These are phyloP conservation scores for Daldinia concentrica DNA, from an alignment of 495 filamentous ascomycete species.

Conservation along the genomic window DNA sequence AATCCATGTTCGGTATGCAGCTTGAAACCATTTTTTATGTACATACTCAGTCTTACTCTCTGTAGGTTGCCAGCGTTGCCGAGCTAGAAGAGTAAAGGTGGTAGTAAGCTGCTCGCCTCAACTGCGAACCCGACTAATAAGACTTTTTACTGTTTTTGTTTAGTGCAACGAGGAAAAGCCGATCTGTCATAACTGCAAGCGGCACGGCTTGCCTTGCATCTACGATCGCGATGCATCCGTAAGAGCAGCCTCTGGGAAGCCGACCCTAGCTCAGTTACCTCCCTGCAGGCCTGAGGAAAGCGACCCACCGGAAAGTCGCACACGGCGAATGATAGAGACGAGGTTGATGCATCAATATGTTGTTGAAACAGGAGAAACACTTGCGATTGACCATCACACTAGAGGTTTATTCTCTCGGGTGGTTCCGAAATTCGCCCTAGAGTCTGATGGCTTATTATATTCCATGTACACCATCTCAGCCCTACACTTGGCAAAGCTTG, in stretches of 20 bases:
- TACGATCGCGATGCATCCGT: conserved; percentile 39
- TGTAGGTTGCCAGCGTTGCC: conserved; percentile 51
- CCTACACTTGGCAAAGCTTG: conserved; percentile 43
- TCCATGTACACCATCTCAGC: conserved; percentile 49
- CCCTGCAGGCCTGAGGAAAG: conserved; percentile 4
- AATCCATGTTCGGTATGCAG: conserved; percentile 38
- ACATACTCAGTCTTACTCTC: conserved; percentile 15
- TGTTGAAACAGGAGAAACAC: conserved; percentile 34
- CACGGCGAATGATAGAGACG: conserved; percentile 49
- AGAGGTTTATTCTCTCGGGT: conserved; percentile 15
- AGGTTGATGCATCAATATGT: conserved; percentile 51
- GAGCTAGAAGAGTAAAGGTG: conserved; percentile 52
- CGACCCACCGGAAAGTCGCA: conserved; percentile 45
- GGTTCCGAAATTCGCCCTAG: conserved; percentile 46
- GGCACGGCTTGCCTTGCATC: conserved; percentile 48
- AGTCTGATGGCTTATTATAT: conserved; percentile 50
- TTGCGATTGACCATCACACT: conserved; percentile 26
- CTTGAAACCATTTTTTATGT: background rate
- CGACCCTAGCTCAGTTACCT: conserved; percentile 6
- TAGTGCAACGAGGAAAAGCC: conserved; percentile 57
- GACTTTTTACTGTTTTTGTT: background rate
- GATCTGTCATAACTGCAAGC: conserved; percentile 49
- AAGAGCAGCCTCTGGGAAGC: conserved; percentile 9
- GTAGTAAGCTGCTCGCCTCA: background rate
- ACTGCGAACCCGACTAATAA: background rate